phyloP scores from a whole-genome alignment of 2,329 filamentous ascomycete genomes.

The Cadophora sp. region DNA sequence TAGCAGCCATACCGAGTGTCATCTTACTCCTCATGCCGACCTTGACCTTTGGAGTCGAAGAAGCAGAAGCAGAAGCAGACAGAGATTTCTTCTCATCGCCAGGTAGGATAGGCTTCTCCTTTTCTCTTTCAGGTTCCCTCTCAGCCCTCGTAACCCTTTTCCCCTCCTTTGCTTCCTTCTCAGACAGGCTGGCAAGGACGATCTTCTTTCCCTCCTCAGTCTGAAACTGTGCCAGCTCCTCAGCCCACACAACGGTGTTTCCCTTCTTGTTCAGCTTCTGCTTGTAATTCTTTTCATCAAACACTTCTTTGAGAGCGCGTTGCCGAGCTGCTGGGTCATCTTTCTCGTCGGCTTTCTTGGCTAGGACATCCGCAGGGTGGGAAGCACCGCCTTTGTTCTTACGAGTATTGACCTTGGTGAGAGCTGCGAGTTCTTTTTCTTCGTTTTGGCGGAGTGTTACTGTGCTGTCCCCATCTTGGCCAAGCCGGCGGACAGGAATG shows the following conservation, averaged over 20 bases:
- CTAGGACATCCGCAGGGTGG: constrained; percentile 40
- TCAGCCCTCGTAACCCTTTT: constrained; percentile 33
- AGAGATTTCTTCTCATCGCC: constrained; percentile 36
- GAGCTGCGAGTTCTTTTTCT: constrained; percentile 51
- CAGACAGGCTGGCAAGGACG: constrained; percentile 24
- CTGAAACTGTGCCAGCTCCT: constrained; percentile 42
- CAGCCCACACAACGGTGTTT: constrained; percentile 43
- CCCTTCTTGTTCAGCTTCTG: constrained; percentile 38
- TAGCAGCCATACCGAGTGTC: constrained; percentile 40
- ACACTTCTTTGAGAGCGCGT: constrained; percentile 43
- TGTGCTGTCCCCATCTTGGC: constrained; percentile 41
- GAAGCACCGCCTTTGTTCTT: constrained; percentile 52
- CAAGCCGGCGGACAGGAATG: constrained; percentile 43
- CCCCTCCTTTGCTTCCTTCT: constrained; percentile 24
- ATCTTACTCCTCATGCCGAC: constrained; percentile 41
- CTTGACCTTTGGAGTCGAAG: constrained; percentile 37
- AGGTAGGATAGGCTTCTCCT: constrained; percentile 12
- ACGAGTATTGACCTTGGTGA: constrained; percentile 53
- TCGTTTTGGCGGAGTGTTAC: constrained; percentile 44
- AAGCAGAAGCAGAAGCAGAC: constrained; percentile 12
- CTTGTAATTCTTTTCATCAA: constrained; percentile 44
- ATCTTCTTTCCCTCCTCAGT: constrained; percentile 35
- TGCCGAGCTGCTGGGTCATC: constrained; percentile 48
- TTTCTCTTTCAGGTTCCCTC: constrained; percentile 8
- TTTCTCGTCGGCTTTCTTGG: constrained; percentile 47